Conservation (phyloP, 441 rosid species). For the Hura crepitans region DNA sequence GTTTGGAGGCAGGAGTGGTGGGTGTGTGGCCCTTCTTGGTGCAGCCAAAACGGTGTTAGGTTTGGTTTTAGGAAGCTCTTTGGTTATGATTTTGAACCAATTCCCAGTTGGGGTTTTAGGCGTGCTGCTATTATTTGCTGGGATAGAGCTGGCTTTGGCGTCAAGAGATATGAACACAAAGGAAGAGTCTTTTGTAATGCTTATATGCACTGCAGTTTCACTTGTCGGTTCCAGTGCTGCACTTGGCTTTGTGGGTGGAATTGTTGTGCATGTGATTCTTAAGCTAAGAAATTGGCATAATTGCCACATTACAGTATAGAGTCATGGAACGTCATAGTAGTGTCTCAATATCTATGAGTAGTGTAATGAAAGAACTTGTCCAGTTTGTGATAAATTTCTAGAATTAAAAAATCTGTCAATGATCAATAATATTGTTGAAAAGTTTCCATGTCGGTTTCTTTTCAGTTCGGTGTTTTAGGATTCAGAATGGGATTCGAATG, state of each 20-base stretch:
- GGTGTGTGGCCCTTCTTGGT: conserved; percentile 60
- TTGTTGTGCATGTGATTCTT: conserved; percentile 41
- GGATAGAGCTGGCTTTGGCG: conserved; percentile 71
- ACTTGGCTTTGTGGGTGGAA: conserved; percentile 56
- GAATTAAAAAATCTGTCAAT: not conserved
- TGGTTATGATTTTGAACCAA: conserved; percentile 49
- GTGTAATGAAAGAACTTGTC: not conserved
- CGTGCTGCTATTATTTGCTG: conserved; percentile 58
- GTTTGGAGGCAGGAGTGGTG: conserved; percentile 83
- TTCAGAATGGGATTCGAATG: no score
- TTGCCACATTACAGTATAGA: conserved; percentile 2
- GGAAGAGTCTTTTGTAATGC: conserved; percentile 63
- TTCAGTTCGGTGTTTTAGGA: no score
- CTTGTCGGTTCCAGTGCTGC: conserved; percentile 56
- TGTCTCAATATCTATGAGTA: not conserved
- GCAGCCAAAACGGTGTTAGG: conserved; percentile 52
- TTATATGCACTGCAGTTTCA: conserved; percentile 54
- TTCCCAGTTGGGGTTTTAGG: conserved; percentile 69
- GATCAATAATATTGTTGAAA: not conserved
- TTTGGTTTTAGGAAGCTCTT: conserved; percentile 53
- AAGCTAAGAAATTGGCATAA: conserved; percentile 34
- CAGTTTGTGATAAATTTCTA: not conserved
- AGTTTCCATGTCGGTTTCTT: no score
- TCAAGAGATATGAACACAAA: conserved; percentile 66
- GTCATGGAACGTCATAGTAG: conserved; percentile 12